phyloP scores from a whole-genome alignment of 139 green algal genomes.

The Haematococcus lacustris region DNA sequence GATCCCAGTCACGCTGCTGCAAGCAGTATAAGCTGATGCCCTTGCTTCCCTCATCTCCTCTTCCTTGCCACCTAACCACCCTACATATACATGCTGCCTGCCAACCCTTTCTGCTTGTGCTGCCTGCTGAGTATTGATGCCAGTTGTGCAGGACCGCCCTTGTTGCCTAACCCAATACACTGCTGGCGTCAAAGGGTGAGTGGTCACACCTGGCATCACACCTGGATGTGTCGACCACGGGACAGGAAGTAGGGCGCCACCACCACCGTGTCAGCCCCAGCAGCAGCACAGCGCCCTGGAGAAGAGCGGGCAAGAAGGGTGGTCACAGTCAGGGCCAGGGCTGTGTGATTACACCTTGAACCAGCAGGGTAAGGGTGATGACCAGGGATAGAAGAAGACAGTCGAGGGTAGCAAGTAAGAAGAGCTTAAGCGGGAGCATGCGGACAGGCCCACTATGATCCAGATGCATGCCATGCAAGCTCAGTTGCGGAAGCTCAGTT shows the following conservation, averaged over 20 bases:
- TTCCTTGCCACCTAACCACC: not conserved
- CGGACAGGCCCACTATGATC: too few relatives aligned
- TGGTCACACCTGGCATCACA: not conserved
- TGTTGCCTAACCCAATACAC: not conserved
- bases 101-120: too few relatives aligned
- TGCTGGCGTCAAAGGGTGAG: not conserved
- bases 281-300: slow-evolving; percentile 31
- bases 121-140: not conserved
- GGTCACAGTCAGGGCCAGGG: not conserved
- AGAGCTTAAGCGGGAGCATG: not conserved
- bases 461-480: too few relatives aligned
- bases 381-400: not conserved
- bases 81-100: not conserved
- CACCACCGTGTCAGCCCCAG: slow-evolving; percentile 53
- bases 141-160: too few relatives aligned
- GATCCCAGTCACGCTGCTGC: not conserved
- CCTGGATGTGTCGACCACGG: slow-evolving; percentile 66
- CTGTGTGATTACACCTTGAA: not conserved
- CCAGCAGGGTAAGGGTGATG: not conserved
- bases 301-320: not conserved
- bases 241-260: slow-evolving; percentile 86
- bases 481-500: too few relatives aligned
- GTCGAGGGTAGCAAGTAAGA: not conserved
- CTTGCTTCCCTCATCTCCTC: too few relatives aligned
- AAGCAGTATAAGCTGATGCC: not conserved